Evolutionary conservation across 1,284 basidiomycete genomes (phyloP).

Genomic region (Apiotrichum sp.): DNA sequence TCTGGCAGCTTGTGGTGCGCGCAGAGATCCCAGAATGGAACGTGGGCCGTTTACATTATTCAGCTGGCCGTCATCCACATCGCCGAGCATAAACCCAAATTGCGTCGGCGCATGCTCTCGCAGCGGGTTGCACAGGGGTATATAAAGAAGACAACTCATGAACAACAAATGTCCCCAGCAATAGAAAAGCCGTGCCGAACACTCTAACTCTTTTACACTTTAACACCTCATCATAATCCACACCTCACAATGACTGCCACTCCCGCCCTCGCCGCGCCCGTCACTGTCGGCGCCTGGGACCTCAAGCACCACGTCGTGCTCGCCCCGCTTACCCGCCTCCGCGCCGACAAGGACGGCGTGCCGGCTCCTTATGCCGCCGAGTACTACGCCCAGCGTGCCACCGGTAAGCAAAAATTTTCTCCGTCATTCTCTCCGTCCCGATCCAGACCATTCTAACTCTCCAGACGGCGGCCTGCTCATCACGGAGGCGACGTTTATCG

Average conservation of each 20-base stretch:
- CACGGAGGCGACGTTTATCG: constrained; percentile 35
- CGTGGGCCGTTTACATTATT: too few relatives aligned
- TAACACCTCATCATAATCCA: too few relatives aligned
- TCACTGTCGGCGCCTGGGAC: constrained; percentile 21
- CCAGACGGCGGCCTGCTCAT: constrained; percentile 38
- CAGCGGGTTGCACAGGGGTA: too few relatives aligned
- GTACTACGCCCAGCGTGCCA: constrained; percentile 43
- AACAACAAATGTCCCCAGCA: too few relatives aligned
- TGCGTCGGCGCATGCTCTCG: too few relatives aligned
- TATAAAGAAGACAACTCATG: too few relatives aligned
- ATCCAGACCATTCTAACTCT: neutral
- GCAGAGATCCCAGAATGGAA: too few relatives aligned
- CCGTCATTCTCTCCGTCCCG: neutral
- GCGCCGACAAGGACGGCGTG: constrained; percentile 24
- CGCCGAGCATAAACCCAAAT: too few relatives aligned
- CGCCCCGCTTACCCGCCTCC: constrained; percentile 42
- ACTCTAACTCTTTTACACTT: too few relatives aligned
- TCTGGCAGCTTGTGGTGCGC: too few relatives aligned
- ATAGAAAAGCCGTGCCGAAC: too few relatives aligned
- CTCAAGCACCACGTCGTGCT: constrained; percentile 42
- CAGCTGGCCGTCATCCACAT: too few relatives aligned
- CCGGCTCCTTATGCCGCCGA: constrained; percentile 28
- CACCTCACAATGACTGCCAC: neutral
- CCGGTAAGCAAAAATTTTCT: constrained; percentile 11
- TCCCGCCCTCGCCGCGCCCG: constrained; percentile 23